phyloP scores from a whole-genome alignment of 2,329 filamentous ascomycete species.

The Fusarium sp. region DNA sequence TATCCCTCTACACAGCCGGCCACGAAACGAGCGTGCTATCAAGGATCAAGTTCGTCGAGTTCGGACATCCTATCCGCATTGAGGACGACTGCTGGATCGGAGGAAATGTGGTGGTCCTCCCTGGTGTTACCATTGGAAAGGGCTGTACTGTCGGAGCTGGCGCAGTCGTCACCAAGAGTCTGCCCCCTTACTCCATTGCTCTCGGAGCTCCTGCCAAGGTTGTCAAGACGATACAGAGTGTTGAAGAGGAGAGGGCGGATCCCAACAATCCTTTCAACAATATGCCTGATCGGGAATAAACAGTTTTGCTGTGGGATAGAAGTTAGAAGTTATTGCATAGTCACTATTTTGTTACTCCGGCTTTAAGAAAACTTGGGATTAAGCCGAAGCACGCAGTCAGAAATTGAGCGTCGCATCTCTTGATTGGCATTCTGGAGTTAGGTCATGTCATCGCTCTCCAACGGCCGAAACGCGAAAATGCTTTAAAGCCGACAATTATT shows the following conservation, averaged over 20 bases:
- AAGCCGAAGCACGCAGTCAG: neutral
- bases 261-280: slow-evolving; percentile 42
- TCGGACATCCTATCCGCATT: slow-evolving; percentile 58
- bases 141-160: slow-evolving; percentile 63
- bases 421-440: neutral
- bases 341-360: neutral
- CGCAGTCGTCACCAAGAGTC: slow-evolving; percentile 61
- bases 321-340: neutral
- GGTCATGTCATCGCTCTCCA: fast-evolving
- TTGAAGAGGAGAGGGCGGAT: slow-evolving; percentile 47
- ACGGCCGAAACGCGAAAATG: neutral
- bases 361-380: neutral
- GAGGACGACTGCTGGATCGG: slow-evolving; percentile 68
- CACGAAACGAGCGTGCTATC: slow-evolving; percentile 73
- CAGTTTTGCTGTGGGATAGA: neutral
- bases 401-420: neutral
- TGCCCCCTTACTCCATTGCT: slow-evolving; percentile 61
- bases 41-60: slow-evolving; percentile 60
- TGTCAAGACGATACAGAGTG: slow-evolving; percentile 57
- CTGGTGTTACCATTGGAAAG: slow-evolving; percentile 64
- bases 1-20: slow-evolving; percentile 75
- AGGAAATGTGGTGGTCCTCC: slow-evolving; percentile 60
- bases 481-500: neutral
- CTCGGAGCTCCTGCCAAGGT: slow-evolving; percentile 61
- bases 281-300: slow-evolving; percentile 44